Evolutionary conservation across 2,329 filamentous ascomycete genomes (phyloP), one percentile per base, ranked within the genome.

Genomic region (Fusarium longipes): DNA sequence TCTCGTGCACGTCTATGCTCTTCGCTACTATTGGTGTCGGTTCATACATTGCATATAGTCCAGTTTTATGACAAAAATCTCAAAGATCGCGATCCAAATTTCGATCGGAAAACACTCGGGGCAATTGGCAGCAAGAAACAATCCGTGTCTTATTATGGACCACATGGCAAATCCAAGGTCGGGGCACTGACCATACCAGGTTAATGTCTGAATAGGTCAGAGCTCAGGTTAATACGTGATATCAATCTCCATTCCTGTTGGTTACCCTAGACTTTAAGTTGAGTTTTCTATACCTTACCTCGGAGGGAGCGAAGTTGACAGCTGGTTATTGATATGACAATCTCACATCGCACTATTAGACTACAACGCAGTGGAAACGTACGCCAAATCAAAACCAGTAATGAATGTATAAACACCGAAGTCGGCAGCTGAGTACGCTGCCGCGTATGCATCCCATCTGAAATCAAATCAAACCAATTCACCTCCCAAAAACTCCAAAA

Each of bases 381-480:
- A 20, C 11, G 14, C 15, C 17, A 29, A 20, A 18, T 43, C 40
- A 43, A 36, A 36, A 18, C 33, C 30, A 53, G 18, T 48, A 42
- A 57, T 25, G 20, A 56, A 67, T 61, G 54, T 60, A 59, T 49
- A 45, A 58, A 60, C 59, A 57, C 57, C 66, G 51, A 54, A 43
- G 47, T 51, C 39, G 51, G 40, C 50, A 47, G 25, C 45, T 49
- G 40, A 25, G 39, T 56, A 54, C 58, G 63, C 60, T 45, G 47
- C 57, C 70, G 48, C 72, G 69, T 63, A 72, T 73, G 69, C 69
- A 70, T 44, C 53, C 35, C 33, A 47, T 42, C 35, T 24, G 56
- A 54, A 35, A 9, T 17, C 22, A 20, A 29, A 40, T 40, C 30
- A 70, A 58, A 36, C 32, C 18, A 63, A 22, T 49, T 36, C 29